Evolutionary conservation across 208 protist species (phyloP).

Genomic region (Strigomonas oncopelti): DNA sequence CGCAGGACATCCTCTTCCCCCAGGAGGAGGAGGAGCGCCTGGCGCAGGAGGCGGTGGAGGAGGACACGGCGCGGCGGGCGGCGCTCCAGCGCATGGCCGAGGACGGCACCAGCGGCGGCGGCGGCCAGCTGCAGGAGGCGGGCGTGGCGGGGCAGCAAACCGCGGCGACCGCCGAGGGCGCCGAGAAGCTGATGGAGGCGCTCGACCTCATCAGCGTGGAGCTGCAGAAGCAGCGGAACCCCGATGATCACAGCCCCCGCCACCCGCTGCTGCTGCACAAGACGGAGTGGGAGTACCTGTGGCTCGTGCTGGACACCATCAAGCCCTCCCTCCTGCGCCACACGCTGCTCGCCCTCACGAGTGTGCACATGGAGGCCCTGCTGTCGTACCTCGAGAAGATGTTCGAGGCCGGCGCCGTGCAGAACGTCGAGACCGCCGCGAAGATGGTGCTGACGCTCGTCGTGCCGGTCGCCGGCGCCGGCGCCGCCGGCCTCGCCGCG

Average conservation of each 20-base stretch:
- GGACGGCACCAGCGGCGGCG: constrained; percentile 4
- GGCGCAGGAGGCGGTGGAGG: constrained; percentile 86
- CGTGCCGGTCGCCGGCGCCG: constrained; percentile 29
- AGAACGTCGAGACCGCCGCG: constrained; percentile 80
- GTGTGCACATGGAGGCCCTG: constrained; percentile 76
- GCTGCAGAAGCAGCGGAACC: constrained; percentile 60
- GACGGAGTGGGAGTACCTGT: constrained; percentile 80
- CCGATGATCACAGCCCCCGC: constrained; percentile 39
- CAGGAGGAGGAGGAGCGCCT: constrained; percentile 83
- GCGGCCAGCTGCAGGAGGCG: constrained; percentile 37
- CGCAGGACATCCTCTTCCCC: constrained; percentile 87
- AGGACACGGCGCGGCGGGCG: constrained; percentile 62
- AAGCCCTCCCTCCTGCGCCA: constrained; percentile 81
- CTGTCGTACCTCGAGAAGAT: constrained; percentile 64
- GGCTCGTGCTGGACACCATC: constrained; percentile 73
- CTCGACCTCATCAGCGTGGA: constrained; percentile 82
- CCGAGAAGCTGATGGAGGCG: constrained; percentile 84
- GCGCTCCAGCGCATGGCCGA: constrained; percentile 56
- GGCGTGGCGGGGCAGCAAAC: constrained; percentile 71
- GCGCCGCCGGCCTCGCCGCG: constrained; percentile 18
- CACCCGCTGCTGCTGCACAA: constrained; percentile 69
- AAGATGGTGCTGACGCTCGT: constrained; percentile 74
- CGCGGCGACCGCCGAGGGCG: constrained; percentile 58
- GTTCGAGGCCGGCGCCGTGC: constrained; percentile 55
- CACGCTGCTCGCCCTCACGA: constrained; percentile 76